Base-by-base conservation (phyloP, 2,329 filamentous ascomycete genomes). In the Cercospora sp. region DNA sequence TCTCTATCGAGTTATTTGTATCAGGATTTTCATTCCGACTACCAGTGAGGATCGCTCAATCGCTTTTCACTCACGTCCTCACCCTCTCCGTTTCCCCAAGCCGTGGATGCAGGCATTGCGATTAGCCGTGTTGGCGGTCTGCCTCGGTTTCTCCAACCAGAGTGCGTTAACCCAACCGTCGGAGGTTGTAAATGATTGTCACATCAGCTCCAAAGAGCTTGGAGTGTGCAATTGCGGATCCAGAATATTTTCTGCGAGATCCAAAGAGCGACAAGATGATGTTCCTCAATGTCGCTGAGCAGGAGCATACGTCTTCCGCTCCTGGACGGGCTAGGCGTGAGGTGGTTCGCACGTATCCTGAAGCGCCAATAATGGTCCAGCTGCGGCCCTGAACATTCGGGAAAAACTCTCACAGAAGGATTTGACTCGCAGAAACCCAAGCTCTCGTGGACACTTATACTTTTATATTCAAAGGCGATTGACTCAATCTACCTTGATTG, bases 401-500 rank as follows among this genome's bases (percentile, higher is more conserved):
- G 2, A 23, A 26, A 20, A 51, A 5, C 10, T 23, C 20, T 5
- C 9, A 5, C 12, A 13, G 5, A 23, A 23, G 1, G 18, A 26
- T 26, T 12, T 7, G 45, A 20, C 45, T 51, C 12, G 12, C 20
- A 26, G 12, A 26, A 23, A 5, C 10, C 18, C 20, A 51, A 26
- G 20, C 20, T 51, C 23, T 63, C 8, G 40, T 31, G 20, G 6
- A 33, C 28, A 53, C 16, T 30, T 63, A 10, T 31, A 31, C 45
- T 55, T 53, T 18, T 28, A 33, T 31, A 30, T 23, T 30, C 45
- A 40, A 31, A 55, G 40, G 6, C 13, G 31, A 26, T 18, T 23
- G n/a, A n/a, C 26, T 78, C 71, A 79, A 61, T 79, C 78, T 20
- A 78, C 76, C 69, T 79, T 79, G 72, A 79, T 76, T 33, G 77